Base-by-base conservation (phyloP, 257 asterid genomes). In the Nicotiana otophora region DNA sequence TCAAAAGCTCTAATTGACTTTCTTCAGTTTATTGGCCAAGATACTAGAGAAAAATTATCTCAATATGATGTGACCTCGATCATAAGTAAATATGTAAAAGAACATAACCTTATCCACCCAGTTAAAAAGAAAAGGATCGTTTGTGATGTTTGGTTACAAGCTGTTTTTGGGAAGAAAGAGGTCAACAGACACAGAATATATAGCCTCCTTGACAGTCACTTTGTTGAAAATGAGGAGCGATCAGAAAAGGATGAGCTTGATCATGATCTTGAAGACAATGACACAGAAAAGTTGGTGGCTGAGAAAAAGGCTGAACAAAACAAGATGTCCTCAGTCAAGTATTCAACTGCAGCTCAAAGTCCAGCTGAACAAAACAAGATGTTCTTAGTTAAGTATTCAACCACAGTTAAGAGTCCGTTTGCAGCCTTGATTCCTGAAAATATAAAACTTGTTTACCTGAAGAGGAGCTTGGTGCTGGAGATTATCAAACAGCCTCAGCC, bases 391-490 rank as follows among this genome's bases (percentile, higher is more conserved):
- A 48, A 58, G 39, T 75, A 28, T 75, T 36, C 36, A 42, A 60
- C 15, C 82, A 85, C 85, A 34, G 84, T 78, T 14, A 82, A 81
- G 76, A 87, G 89, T 86, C 64, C 82, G 67, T 93, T 85, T 82
- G 98, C 98, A 19, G 86, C 92, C 51, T 82, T 96, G 55, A 72
- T 78, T 42, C 88, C 86, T 28, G 95, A 96, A 84, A 96, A 96
- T 78, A 26, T 96, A 63, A 93, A 91, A 82, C 98, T 90, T 57
- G 90, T 94, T 68, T 94, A 91, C 92, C 83, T 96, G 92, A 93
- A 78, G 93, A 93, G 85, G 89, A 85, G 88, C 77, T 57, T 96
- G 87, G 82, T 96, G 48, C 46, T 76, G 51, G 93, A 93, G 78
- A 86, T 96, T 54, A 81, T 84, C 5, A 84, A 90, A 89, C 87